Evolutionary conservation across 2,329 filamentous ascomycete genomes (phyloP).

Genomic region (Knufia petricola): DNA sequence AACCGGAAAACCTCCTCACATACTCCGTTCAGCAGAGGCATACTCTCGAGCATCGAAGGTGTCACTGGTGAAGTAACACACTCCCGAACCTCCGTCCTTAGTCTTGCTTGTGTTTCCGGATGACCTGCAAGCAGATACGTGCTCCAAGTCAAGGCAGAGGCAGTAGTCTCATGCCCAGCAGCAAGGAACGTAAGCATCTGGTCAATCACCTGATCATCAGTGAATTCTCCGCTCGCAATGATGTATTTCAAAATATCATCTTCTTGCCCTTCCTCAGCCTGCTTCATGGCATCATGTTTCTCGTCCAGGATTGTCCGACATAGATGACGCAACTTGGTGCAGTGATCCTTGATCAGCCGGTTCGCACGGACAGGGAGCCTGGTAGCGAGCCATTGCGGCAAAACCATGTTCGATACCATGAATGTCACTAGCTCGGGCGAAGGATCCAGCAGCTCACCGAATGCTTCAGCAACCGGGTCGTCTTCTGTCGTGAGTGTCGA

Average conservation of each 20-base stretch:
- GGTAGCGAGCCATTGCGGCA: slow-evolving; percentile 43
- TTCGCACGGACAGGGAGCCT: slow-evolving; percentile 35
- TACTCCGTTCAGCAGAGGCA: slow-evolving; percentile 49
- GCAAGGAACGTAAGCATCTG: slow-evolving; percentile 35
- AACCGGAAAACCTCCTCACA: slow-evolving; percentile 31
- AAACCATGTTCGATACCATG: slow-evolving; percentile 35
- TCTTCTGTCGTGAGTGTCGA: slow-evolving; percentile 40
- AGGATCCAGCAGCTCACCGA: slow-evolving; percentile 42
- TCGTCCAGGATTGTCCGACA: slow-evolving; percentile 30
- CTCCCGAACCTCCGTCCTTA: slow-evolving; percentile 59
- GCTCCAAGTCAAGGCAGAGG: slow-evolving; percentile 66
- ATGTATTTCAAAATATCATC: slow-evolving; percentile 29
- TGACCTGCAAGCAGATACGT: slow-evolving; percentile 59
- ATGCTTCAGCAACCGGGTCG: slow-evolving; percentile 45
- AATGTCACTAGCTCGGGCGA: slow-evolving; percentile 35
- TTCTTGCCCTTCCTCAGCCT: neutral
- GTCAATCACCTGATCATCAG: slow-evolving; percentile 32
- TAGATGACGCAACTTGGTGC: slow-evolving; percentile 25
- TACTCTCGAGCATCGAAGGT: slow-evolving; percentile 48
- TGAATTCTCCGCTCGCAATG: slow-evolving; percentile 31
- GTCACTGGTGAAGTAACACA: slow-evolving; percentile 48
- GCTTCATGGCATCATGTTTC: slow-evolving; percentile 24
- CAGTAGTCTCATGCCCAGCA: slow-evolving; percentile 67
- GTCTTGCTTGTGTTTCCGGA: slow-evolving; percentile 53
- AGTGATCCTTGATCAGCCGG: slow-evolving; percentile 25